Percentiles rank a stretch among this genome's conserved stretches.
phyloP scores from a whole-genome alignment of 73 alveolate genomes.

The Tetrahymena elliotti region DNA sequence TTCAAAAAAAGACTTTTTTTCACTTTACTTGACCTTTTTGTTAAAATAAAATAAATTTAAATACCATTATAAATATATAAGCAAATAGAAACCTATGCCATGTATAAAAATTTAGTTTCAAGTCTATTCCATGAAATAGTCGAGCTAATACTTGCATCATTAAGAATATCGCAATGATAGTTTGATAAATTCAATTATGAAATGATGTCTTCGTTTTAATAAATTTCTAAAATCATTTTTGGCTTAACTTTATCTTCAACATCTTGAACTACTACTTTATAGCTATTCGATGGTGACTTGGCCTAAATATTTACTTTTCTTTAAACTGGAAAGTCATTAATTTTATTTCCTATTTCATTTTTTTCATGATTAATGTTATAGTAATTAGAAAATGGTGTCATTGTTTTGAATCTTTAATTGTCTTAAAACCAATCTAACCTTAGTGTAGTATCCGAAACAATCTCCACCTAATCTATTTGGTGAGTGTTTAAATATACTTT shows the following conservation, averaged over 20 bases:
- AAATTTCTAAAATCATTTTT: constrained; percentile 13
- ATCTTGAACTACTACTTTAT: neutral
- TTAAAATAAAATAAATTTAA: neutral
- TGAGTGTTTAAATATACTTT: neutral
- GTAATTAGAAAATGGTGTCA: neutral
- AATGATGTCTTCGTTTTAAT: neutral
- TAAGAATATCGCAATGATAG: constrained; percentile 11
- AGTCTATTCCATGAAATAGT: constrained; percentile 23
- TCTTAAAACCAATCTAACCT: neutral
- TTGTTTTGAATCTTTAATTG: neutral
- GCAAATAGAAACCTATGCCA: neutral
- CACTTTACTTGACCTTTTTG: neutral
- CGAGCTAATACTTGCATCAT: constrained; percentile 24
- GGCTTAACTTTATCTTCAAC: constrained; percentile 8
- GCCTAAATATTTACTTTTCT: neutral
- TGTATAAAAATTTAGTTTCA: neutral
- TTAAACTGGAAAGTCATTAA: neutral
- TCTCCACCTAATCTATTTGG: neutral
- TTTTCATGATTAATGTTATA: neutral
- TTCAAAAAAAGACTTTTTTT: neutral
- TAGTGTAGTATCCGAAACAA: neutral
- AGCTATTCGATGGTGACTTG: neutral
- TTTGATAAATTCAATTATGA: neutral
- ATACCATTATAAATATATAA: neutral
- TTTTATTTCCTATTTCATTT: neutral